These are phyloP conservation scores for Penicillium cosmopolitanum DNA, from an alignment of 495 filamentous ascomycete species.

Conservation along the genomic window DNA sequence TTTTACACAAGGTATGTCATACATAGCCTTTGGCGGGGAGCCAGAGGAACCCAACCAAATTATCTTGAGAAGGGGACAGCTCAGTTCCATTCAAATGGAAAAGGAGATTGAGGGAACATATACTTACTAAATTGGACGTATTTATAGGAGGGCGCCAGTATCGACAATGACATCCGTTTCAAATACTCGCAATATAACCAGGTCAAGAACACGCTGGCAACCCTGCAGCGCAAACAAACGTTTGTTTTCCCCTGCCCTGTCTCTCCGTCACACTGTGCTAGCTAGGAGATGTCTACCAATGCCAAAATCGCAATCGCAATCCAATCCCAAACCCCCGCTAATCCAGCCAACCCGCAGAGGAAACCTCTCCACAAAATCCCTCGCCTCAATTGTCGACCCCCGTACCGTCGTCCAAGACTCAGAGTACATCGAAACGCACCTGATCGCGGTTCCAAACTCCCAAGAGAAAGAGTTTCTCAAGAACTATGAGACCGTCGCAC, in stretches of 20 bases:
- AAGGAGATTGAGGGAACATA: too few species aligned
- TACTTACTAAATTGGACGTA: neutral
- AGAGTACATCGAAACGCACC: slow-evolving; percentile 95
- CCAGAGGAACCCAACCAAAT: neutral
- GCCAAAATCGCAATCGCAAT: too few species aligned
- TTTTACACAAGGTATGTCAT: slow-evolving; percentile 73
- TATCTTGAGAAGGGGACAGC: too few species aligned
- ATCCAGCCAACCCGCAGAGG: slow-evolving; percentile 57
- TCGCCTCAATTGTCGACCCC: slow-evolving; percentile 84
- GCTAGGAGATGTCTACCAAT: too few species aligned
- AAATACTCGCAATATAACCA: slow-evolving; percentile 93
- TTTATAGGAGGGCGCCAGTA: slow-evolving; percentile 74
- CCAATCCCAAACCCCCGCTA: neutral
- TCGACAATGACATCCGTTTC: slow-evolving; percentile 91
- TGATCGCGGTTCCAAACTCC: slow-evolving; percentile 80
- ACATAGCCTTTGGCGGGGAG: neutral
- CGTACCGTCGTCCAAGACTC: slow-evolving; percentile 79
- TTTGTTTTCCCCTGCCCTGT: slow-evolving; percentile 35
- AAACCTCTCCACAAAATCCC: slow-evolving; percentile 91
- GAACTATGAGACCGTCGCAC: slow-evolving; percentile 82
- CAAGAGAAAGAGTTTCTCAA: slow-evolving; percentile 84
- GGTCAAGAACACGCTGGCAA: slow-evolving; percentile 77
- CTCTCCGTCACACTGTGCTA: too few species aligned
- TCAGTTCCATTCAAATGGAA: too few species aligned
- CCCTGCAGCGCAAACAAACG: slow-evolving; percentile 86